Percentiles rank a stretch among this genome's conserved stretches.
Evolutionary conservation across 805 yeast genomes (phyloP).

Genomic region (Wickerhamiella azyma): DNA sequence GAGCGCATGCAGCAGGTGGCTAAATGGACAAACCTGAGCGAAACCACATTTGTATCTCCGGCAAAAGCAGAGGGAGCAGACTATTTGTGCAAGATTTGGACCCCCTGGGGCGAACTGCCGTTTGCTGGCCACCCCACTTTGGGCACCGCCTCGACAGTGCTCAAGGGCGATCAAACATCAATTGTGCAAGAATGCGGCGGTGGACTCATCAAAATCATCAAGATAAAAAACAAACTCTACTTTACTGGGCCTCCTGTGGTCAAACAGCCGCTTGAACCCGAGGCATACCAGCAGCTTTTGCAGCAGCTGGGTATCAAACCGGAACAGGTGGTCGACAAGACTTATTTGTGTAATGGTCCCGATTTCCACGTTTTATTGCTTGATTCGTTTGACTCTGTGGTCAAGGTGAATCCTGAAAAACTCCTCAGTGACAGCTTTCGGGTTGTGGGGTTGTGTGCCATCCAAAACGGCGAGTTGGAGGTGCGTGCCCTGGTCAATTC

Average conservation of each 20-base stretch:
- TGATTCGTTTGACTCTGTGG: background rate
- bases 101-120: conserved; percentile 36
- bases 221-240: conserved; percentile 25
- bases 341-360: background rate
- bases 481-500: background rate
- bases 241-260: background rate
- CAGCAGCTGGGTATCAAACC: background rate
- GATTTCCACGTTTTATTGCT: background rate
- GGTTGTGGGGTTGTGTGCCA: conserved; percentile 3
- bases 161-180: conserved; percentile 22
- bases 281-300: background rate
- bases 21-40: conserved; percentile 49
- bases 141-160: conserved; percentile 26
- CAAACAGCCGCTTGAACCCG: background rate
- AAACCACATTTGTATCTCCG: conserved; percentile 38
- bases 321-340: background rate
- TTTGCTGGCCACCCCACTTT: conserved; percentile 57
- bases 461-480: conserved; percentile 3
- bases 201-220: conserved; percentile 27
- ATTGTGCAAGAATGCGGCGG: conserved; percentile 15
- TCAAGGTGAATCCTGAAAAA: background rate
- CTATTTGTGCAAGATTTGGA: conserved; percentile 38
- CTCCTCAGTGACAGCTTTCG: background rate
- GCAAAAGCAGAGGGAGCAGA: conserved; percentile 31
- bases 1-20: conserved; percentile 37